phyloP scores from a whole-genome alignment of 2,329 filamentous ascomycete species.

The Lasiodiplodia gonubiensis region DNA sequence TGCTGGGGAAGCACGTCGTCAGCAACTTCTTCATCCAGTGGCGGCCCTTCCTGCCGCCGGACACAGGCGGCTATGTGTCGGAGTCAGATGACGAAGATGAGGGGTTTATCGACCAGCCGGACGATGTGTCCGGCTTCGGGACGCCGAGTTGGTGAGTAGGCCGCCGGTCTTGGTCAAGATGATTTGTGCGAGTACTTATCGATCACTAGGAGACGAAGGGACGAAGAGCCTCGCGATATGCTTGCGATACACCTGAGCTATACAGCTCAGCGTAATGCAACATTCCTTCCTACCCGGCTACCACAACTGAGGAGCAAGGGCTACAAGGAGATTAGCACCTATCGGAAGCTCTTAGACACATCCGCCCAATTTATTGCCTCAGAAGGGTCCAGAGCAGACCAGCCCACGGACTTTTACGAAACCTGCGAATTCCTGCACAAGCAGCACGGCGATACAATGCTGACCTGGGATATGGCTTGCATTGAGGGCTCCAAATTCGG shows the following conservation, averaged over 20 bases:
- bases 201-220: not conserved
- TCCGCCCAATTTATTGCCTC: not conserved
- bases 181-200: not conserved
- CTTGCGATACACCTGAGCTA: constrained; percentile 12
- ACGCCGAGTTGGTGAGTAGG: constrained; percentile 13
- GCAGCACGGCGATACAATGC: constrained; percentile 12
- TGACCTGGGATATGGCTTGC: constrained; percentile 12
- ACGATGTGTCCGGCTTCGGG: constrained; percentile 16
- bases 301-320: constrained; percentile 13
- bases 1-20: constrained; percentile 11
- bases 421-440: constrained; percentile 6
- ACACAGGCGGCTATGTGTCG: constrained; percentile 10
- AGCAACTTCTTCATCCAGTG: constrained; percentile 21
- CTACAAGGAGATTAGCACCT: not conserved
- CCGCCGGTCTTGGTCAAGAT: not conserved
- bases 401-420: constrained; percentile 11
- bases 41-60: constrained; percentile 6
- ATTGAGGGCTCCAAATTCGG: constrained; percentile 9
- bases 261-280: constrained; percentile 11
- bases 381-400: not conserved
- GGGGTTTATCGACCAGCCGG: constrained; percentile 13
- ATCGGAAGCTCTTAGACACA: constrained; percentile 1
- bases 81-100: constrained; percentile 11
- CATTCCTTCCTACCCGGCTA: not conserved
- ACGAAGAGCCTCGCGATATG: constrained; percentile 16